Percentiles rank a stretch among this genome's conserved stretches.
Evolutionary conservation across 2,329 filamentous ascomycete species (phyloP).

Genomic region (Pyrenochaeta sp.): DNA sequence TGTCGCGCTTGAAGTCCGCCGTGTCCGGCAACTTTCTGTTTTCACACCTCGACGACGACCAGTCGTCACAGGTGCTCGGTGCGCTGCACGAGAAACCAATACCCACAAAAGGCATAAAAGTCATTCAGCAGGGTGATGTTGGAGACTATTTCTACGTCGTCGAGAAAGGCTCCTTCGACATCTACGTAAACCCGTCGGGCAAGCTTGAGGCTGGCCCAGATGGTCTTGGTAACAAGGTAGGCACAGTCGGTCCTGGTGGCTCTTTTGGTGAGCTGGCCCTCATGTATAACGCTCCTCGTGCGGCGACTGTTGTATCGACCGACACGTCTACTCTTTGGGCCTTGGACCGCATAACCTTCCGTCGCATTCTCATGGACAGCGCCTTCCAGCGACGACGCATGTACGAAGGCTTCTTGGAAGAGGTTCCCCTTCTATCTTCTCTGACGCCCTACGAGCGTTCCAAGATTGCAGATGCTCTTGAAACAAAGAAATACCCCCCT

Average conservation of each 20-base stretch:
- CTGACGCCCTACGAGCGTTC: conserved; percentile 92
- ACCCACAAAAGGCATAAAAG: conserved; percentile 87
- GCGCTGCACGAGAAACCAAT: conserved; percentile 95
- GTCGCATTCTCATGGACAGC: conserved; percentile 96
- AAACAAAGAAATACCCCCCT: conserved; percentile 83
- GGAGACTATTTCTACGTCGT: conserved; percentile 99
- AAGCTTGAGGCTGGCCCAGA: conserved; percentile 79
- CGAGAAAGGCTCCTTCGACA: conserved; percentile 87
- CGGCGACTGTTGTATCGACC: conserved; percentile 88
- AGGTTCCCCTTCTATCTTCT: conserved; percentile 83
- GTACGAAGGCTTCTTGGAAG: conserved; percentile 96
- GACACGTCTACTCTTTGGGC: conserved; percentile 90
- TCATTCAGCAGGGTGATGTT: conserved; percentile 93
- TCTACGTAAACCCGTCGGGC: conserved; percentile 84
- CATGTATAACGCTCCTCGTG: conserved; percentile 98
- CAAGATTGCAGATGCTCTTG: conserved; percentile 96
- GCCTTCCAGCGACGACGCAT: conserved; percentile 95
- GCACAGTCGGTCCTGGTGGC: conserved; percentile 82
- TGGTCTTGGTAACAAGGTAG: conserved; percentile 84
- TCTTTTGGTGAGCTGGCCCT: conserved; percentile 96
- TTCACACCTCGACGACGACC: conserved; percentile 92
- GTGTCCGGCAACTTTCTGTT: conserved; percentile 94
- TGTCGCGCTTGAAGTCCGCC: conserved; percentile 78
- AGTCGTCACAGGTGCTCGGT: conserved; percentile 84
- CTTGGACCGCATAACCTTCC: conserved; percentile 93